Conservation (phyloP, 2,329 filamentous ascomycete genomes). For the Botrytis fabae region DNA sequence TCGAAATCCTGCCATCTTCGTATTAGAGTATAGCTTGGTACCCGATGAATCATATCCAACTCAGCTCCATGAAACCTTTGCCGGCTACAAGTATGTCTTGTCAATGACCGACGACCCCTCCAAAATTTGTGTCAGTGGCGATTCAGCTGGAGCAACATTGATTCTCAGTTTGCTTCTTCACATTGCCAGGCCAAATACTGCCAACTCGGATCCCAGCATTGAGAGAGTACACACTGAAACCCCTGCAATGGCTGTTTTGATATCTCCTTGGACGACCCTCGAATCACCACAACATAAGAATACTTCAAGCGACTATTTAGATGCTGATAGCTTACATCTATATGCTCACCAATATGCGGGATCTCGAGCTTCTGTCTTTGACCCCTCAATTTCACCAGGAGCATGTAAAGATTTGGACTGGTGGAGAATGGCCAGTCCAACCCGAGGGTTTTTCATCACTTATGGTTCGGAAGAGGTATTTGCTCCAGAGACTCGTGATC, state of each 20-base stretch:
- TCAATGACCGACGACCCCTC: conserved; percentile 55
- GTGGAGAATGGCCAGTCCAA: conserved; percentile 68
- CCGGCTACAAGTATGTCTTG: conserved; percentile 71
- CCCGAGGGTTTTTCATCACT: conserved; percentile 65
- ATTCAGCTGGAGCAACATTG: conserved; percentile 77
- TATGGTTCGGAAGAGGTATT: conserved; percentile 80
- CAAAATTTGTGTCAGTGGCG: conserved; percentile 70
- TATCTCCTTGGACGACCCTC: conserved; percentile 80
- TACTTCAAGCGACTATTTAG: conserved; percentile 74
- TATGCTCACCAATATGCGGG: conserved; percentile 73
- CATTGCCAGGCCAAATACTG: conserved; percentile 46
- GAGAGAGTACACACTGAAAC: conserved; percentile 24
- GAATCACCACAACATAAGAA: conserved; percentile 66
- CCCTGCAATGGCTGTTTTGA: conserved; percentile 66
- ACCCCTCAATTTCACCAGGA: conserved; percentile 68
- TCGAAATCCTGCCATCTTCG: conserved; percentile 74
- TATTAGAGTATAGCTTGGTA: conserved; percentile 78
- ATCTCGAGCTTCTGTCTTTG: conserved; percentile 48
- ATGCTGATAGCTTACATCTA: conserved; percentile 61
- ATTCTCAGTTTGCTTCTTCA: conserved; percentile 71
- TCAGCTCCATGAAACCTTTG: conserved; percentile 68
- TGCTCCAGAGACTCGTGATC: conserved; percentile 63
- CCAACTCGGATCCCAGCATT: background rate
- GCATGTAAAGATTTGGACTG: conserved; percentile 63
- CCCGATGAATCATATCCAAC: conserved; percentile 67